phyloP scores from a whole-genome alignment of 495 filamentous ascomycete species.

The Penicillium turbatum region DNA sequence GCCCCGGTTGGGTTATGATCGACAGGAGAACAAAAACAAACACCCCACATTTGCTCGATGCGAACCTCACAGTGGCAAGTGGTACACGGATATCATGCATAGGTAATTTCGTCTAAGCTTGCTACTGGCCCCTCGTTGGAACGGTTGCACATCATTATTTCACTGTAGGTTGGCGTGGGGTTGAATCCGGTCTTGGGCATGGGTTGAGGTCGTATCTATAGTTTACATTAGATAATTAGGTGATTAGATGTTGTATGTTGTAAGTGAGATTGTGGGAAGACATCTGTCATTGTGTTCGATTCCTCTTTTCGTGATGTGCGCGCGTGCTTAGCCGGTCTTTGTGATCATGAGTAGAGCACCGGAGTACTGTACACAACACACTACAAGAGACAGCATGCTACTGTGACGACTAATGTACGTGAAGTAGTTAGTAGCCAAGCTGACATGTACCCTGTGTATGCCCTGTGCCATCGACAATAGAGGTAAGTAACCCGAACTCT shows the following conservation, averaged over 20 bases:
- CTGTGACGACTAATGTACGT: too few relatives aligned
- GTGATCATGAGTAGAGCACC: too few relatives aligned
- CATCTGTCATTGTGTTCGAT: too few relatives aligned
- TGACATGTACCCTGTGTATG: neutral
- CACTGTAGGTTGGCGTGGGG: neutral
- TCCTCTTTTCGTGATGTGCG: too few relatives aligned
- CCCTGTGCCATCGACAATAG: neutral
- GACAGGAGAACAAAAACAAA: conserved; percentile 22
- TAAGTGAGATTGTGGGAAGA: too few relatives aligned
- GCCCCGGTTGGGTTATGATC: conserved; percentile 11
- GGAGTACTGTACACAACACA: too few relatives aligned
- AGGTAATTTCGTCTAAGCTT: neutral
- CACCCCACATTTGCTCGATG: conserved; percentile 1
- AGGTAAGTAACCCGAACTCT: conserved; percentile 4
- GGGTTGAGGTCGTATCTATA: too few relatives aligned
- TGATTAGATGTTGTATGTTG: too few relatives aligned
- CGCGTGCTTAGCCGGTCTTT: too few relatives aligned
- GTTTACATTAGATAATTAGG: too few relatives aligned
- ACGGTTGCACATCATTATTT: conserved; percentile 4
- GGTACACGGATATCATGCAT: neutral
- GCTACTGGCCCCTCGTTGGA: neutral
- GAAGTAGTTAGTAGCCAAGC: neutral
- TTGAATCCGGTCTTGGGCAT: neutral
- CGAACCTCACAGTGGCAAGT: conserved; percentile 1
- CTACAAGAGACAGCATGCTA: too few relatives aligned